Evolutionary conservation across 805 yeast species (phyloP).

Genomic region (Candida michaelii): DNA sequence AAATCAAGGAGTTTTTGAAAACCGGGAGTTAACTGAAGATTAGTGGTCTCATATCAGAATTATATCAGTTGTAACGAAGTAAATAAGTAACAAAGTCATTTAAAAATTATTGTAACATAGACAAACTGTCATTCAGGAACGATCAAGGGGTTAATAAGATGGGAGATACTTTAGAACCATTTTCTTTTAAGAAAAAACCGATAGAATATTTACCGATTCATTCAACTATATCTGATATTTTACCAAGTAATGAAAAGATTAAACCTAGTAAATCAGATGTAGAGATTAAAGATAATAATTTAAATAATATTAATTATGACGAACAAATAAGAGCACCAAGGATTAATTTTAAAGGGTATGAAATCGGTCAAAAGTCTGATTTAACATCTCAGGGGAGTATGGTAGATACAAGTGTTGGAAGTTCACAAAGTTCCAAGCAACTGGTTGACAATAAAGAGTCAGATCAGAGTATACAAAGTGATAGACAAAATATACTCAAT

Average conservation of each 20-base stretch:
- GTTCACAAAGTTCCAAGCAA: no score
- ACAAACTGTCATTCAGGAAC: no score
- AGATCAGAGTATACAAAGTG: no score
- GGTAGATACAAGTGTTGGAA: neutral
- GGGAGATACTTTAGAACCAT: slow-evolving; percentile 19
- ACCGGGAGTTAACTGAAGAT: no score
- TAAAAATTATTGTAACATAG: no score
- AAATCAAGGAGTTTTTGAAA: no score
- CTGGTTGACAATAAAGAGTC: no score
- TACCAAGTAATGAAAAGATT: slow-evolving; percentile 15
- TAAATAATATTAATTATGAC: slow-evolving; percentile 42
- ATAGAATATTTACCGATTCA: slow-evolving; percentile 18
- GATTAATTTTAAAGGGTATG: slow-evolving; percentile 20
- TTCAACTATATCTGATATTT: slow-evolving; percentile 28
- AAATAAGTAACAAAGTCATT: no score
- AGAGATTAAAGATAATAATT: neutral
- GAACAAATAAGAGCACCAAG: slow-evolving; percentile 57
- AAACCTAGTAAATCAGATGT: neutral
- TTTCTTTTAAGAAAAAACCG: slow-evolving; percentile 33
- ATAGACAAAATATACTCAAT: no score
- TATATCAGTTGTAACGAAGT: no score
- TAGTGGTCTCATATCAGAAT: no score
- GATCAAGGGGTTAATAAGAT: slow-evolving; percentile 8
- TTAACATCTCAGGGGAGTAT: neutral
- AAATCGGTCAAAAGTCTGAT: slow-evolving; percentile 1